Evolutionary conservation across 2,329 filamentous ascomycete genomes (phyloP).

Genomic region (Alternaria brassicae): DNA sequence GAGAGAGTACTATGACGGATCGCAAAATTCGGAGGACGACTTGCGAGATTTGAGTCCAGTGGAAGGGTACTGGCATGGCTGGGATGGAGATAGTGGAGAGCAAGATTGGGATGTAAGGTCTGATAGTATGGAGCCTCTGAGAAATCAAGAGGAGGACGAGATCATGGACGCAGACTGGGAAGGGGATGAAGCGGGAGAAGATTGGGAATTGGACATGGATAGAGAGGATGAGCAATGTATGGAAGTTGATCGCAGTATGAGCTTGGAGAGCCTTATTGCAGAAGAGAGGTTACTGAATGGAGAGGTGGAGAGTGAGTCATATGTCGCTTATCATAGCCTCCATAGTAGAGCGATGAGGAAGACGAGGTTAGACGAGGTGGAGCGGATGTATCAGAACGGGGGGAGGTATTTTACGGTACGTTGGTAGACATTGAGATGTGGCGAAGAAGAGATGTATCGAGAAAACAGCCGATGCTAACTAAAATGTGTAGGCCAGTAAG

Average conservation of each 20-base stretch:
- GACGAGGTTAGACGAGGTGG: not conserved
- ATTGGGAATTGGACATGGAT: not conserved
- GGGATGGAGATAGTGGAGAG: not conserved
- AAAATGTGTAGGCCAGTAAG: not conserved
- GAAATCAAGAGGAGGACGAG: not conserved
- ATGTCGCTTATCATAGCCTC: conserved; percentile 1
- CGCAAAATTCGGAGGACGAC: not conserved
- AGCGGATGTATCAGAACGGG: conserved; percentile 4
- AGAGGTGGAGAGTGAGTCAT: not conserved
- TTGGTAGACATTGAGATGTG: not conserved
- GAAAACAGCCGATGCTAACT: not conserved
- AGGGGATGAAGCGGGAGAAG: not conserved
- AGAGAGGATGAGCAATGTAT: not conserved
- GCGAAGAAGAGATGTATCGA: no score
- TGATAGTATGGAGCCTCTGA: conserved; percentile 6
- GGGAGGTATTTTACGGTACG: conserved; percentile 10
- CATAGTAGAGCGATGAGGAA: not conserved
- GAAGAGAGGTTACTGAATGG: not conserved
- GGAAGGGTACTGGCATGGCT: not conserved
- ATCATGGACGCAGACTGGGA: not conserved
- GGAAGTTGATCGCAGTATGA: not conserved
- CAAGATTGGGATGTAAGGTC: not conserved
- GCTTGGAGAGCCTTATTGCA: not conserved
- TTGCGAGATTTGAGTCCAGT: not conserved
- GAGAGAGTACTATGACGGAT: not conserved